Evolutionary conservation across 306 rosid genomes (phyloP).

Genomic region (Pueraria montana): DNA sequence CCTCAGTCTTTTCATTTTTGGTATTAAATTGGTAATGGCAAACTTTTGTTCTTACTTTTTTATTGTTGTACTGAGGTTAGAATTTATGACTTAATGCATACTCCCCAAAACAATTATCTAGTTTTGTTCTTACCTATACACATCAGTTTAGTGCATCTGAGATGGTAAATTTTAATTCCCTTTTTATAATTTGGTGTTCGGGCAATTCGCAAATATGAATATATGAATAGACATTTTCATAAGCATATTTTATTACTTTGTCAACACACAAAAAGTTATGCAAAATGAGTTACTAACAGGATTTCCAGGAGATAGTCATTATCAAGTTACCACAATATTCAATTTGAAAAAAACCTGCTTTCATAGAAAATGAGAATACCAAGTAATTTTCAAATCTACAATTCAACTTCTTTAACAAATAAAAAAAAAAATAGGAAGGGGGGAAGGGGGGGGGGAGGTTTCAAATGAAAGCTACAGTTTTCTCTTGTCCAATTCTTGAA

Average conservation of each 20-base stretch:
- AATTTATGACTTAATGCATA: too few relatives aligned
- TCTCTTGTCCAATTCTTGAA: constrained; percentile 22
- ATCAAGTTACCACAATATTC: neutral
- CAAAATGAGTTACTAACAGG: neutral
- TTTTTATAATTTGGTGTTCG: neutral
- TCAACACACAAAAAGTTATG: neutral
- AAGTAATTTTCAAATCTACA: constrained; percentile 1
- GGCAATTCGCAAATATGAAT: neutral
- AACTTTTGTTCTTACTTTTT: neutral
- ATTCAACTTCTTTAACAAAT: constrained; percentile 11
- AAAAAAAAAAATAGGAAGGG: neutral
- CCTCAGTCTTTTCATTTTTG: neutral
- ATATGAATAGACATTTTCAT: neutral
- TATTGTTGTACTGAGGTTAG: too few relatives aligned
- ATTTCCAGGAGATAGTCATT: neutral
- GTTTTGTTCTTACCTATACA: neutral
- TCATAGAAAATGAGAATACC: neutral
- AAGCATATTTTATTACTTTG: neutral
- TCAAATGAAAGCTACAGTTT: neutral
- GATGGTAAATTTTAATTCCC: neutral
- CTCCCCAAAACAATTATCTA: too few relatives aligned
- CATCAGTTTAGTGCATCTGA: neutral
- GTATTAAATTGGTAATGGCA: neutral
- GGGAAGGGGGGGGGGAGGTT: too few relatives aligned
- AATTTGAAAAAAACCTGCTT: neutral